A percentile compares a stretch with the other conserved stretches of the same genome.
Evolutionary conservation across 164 flowering plant species (phyloP).

Genomic region (Macadamia integrifolia): DNA sequence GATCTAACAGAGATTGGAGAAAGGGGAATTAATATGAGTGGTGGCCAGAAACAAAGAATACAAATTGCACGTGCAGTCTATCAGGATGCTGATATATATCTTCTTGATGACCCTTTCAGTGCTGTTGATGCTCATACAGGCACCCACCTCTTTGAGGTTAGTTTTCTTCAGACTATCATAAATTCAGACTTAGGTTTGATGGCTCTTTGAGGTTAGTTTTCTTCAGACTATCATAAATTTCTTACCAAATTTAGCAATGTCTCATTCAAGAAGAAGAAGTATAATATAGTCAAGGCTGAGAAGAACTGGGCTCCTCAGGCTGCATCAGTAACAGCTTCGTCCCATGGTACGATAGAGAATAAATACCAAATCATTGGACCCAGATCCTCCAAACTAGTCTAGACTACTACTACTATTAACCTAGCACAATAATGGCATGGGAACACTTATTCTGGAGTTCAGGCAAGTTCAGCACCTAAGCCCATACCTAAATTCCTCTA

Average conservation of each 20-base stretch:
- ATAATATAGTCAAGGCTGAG: no score
- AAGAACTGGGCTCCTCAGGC: no score
- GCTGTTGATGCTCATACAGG: constrained; percentile 99
- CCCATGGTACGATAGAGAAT: no score
- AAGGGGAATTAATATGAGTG: constrained; percentile 97
- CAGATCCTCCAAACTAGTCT: background rate
- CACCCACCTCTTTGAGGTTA: constrained; percentile 78
- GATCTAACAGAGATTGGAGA: constrained; percentile 95
- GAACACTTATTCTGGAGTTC: background rate
- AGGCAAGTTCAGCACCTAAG: background rate
- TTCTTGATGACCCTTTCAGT: constrained; percentile 97
- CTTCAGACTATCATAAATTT: background rate
- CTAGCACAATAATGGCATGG: background rate
- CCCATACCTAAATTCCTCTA: background rate
- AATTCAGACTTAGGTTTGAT: background rate
- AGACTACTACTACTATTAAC: background rate
- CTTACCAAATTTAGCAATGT: no score
- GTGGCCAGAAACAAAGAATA: constrained; percentile 97
- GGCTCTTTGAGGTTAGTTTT: constrained; percentile 51
- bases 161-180: background rate
- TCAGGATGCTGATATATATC: constrained; percentile 90
- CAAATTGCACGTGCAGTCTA: constrained; percentile 95
- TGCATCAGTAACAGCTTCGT: no score
- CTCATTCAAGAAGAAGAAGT: background rate
- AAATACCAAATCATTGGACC: no score